A percentile compares a stretch with the other conserved stretches of the same genome.
Evolutionary conservation across 2,329 filamentous ascomycete species (phyloP).

Genomic region (Podosphaera leucotricha): DNA sequence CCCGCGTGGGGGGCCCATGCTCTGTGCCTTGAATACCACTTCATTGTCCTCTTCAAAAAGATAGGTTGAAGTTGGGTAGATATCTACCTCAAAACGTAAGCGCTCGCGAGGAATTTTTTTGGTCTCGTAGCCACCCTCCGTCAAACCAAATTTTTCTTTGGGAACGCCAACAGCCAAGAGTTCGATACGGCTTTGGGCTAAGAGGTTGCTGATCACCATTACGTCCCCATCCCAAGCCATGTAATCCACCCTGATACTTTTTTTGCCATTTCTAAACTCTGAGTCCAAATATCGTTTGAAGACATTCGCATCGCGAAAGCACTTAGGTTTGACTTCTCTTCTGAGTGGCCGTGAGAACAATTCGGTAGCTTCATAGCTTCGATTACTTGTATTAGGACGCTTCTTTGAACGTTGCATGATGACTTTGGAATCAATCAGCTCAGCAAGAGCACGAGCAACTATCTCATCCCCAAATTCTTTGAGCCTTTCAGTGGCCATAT

Average conservation of each 20-base stretch:
- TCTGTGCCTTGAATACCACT: conserved; percentile 18
- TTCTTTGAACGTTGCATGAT: conserved; percentile 36
- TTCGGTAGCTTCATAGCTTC: conserved; percentile 38
- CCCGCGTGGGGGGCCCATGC: conserved; percentile 10
- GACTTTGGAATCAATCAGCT: conserved; percentile 10
- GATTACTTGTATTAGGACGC: conserved; percentile 27
- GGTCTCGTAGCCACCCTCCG: conserved; percentile 47
- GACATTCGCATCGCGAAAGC: conserved; percentile 31
- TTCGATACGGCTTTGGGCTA: conserved; percentile 31
- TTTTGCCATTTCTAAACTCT: conserved; percentile 16
- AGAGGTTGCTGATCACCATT: conserved; percentile 42
- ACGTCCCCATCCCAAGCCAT: conserved; percentile 37
- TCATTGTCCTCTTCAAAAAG: conserved; percentile 27
- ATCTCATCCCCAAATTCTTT: conserved; percentile 4
- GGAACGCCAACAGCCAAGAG: conserved; percentile 31
- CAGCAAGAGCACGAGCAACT: conserved; percentile 7
- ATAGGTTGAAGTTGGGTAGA: conserved; percentile 34
- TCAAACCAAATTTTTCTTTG: conserved; percentile 44
- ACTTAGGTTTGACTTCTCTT: conserved; percentile 28
- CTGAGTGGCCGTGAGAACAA: conserved; percentile 31
- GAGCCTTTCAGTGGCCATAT: conserved; percentile 27
- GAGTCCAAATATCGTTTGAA: conserved; percentile 38
- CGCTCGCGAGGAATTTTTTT: conserved; percentile 41
- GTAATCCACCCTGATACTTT: conserved; percentile 24
- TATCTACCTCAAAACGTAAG: conserved; percentile 38